These are phyloP conservation scores for Tetrahymena thermophila DNA, from an alignment of 73 alveolate species.

Conservation along the genomic window DNA sequence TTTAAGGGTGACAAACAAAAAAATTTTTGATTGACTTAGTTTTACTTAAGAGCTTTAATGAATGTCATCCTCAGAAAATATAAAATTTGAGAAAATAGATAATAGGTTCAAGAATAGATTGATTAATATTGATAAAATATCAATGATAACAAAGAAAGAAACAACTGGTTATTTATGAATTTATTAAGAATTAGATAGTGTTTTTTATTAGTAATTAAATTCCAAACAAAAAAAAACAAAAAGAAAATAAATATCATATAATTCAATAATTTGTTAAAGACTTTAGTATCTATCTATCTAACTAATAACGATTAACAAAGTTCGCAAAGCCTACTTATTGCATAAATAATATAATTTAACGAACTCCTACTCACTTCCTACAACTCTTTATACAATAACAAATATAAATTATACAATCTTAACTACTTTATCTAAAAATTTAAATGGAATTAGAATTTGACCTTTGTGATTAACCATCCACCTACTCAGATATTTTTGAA, in stretches of 20 bases:
- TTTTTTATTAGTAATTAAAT: neutral
- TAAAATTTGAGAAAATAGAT: neutral
- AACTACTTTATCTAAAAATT: neutral
- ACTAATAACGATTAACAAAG: neutral
- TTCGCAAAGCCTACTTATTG: neutral
- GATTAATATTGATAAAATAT: neutral
- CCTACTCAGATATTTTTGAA: neutral
- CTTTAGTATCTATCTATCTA: neutral
- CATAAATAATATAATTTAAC: neutral
- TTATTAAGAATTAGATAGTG: neutral
- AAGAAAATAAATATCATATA: too few relatives aligned
- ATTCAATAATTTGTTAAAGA: neutral
- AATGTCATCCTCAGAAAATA: neutral
- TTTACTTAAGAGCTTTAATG: neutral
- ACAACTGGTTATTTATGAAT: neutral
- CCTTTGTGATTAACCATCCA: neutral
- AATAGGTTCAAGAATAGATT: neutral
- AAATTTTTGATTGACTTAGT: neutral
- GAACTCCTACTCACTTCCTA: too few relatives aligned
- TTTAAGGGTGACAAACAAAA: neutral
- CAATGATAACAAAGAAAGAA: neutral
- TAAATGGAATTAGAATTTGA: neutral
- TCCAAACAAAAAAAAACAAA: neutral
- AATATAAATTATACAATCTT: neutral
- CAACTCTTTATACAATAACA: neutral